Base-by-base conservation (phyloP, 1,139 yeast species). In the Diutina neorugosa region DNA sequence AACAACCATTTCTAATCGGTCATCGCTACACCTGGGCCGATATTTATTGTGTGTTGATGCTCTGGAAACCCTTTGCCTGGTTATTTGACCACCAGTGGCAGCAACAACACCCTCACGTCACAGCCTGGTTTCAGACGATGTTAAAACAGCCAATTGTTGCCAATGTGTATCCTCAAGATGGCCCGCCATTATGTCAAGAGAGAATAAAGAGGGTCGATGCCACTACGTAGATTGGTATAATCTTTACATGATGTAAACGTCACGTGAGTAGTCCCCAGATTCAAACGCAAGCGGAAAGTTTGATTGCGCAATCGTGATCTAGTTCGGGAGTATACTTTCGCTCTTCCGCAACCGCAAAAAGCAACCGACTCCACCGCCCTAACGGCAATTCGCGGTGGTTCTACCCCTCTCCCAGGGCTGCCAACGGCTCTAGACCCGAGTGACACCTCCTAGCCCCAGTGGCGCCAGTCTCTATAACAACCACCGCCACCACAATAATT, bases 11-110 rank as follows among this genome's bases (percentile, higher is more conserved):
- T 78, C 81, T 93, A 68, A 97, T 84, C 64, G 94, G 96, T 67
- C 97, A 91, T 77, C 81, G 93, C 75, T 65, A 87, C 64, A 76
- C 97, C 55, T 68, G 84, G 59, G 98, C 97, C 65, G 98, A 93
- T 73, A 68, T 87, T 63, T 78, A 79, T 64, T 71, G 77, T 62
- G 91, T 85, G 61, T 65, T 82, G 57, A 65, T 75, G 60, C 71
- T 81, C 62, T 64, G 70, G 68, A 81, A 91, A 74, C 85, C 84
- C 58, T 87, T 86, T 76, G 71, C 77, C 60, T 63, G 65, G 70
- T 68, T 88, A 59, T 86, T 80, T 70, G 98, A 91, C 66, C 64
- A 73, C 53, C 83, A 83, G 65, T 89, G 93, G 91, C 83, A 90
- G 73, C 73, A 76, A 61, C 63, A 75, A 56, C 82, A 83, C 78